Conservation (phyloP, 768 basidiomycete genomes). For the Suillus weaverae region DNA sequence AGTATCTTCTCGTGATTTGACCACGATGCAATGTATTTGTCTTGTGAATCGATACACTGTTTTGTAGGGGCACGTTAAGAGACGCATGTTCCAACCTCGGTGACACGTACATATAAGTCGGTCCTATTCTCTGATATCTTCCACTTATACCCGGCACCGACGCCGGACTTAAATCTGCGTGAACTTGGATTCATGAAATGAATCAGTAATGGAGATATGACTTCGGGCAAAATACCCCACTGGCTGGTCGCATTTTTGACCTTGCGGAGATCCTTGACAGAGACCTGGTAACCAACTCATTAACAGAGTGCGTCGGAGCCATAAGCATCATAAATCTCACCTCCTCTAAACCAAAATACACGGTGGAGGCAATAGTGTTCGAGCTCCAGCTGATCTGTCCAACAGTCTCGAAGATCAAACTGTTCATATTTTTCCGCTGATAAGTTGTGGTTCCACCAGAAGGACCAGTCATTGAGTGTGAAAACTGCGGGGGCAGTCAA, state of each 20-base stretch:
- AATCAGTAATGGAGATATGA: background rate
- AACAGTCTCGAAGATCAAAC: constrained; percentile 48
- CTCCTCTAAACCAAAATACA: constrained; percentile 51
- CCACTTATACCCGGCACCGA: constrained; percentile 56
- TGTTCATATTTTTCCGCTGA: constrained; percentile 46
- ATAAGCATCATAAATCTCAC: constrained; percentile 23
- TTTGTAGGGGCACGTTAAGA: background rate
- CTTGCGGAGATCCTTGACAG: constrained; percentile 49
- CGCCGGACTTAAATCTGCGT: constrained; percentile 49
- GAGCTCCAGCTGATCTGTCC: constrained; percentile 56
- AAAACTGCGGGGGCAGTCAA: constrained; percentile 32
- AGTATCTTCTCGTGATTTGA: constrained; percentile 38
- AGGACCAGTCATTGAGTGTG: constrained; percentile 45
- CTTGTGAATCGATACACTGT: constrained; percentile 52
- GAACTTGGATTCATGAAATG: constrained; percentile 38
- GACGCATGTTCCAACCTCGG: background rate
- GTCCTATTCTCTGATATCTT: constrained; percentile 44
- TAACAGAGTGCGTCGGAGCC: background rate
- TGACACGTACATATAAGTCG: constrained; percentile 46
- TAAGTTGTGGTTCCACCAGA: constrained; percentile 45
- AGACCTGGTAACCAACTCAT: constrained; percentile 27
- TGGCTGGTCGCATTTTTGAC: constrained; percentile 50
- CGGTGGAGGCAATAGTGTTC: constrained; percentile 38
- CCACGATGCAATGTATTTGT: constrained; percentile 50
- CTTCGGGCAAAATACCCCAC: constrained; percentile 30